A percentile compares a stretch with the other conserved stretches of the same genome.
Evolutionary conservation across 139 green algal genomes (phyloP).

Genomic region (Choricystis sp.): DNA sequence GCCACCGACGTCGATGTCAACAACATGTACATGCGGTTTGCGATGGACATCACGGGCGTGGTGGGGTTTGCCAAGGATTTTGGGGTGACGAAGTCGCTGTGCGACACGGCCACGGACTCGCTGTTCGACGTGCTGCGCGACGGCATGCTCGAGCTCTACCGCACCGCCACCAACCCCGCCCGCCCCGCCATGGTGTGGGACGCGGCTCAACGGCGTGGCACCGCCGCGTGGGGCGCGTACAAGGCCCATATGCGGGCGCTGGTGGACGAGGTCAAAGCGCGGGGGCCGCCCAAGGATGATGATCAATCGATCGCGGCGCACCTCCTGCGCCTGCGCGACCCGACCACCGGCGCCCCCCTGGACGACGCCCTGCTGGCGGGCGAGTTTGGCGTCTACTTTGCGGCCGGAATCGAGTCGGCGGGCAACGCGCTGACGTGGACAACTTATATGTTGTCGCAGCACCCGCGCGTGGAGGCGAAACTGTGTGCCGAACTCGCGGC

Average conservation of each 20-base stretch:
- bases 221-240: neutral
- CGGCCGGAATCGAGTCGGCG: neutral
- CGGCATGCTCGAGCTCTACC: neutral
- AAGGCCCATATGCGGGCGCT: constrained; percentile 7
- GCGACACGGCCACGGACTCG: neutral
- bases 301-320: constrained; percentile 12
- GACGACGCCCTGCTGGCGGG: neutral
- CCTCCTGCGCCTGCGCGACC: constrained; percentile 13
- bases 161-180: neutral
- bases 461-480: neutral
- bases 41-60: constrained; percentile 13
- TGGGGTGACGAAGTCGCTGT: constrained; percentile 7
- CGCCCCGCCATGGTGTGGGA: neutral
- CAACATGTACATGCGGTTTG: constrained; percentile 1
- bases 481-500: neutral
- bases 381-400: neutral
- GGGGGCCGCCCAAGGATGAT: neutral
- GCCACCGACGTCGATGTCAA: neutral
- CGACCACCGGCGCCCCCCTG: constrained; percentile 4
- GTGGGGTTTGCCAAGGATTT: constrained; percentile 20
- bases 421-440: neutral
- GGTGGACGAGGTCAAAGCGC: constrained; percentile 6
- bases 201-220: constrained; percentile 9
- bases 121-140: constrained; percentile 7
- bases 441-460: neutral